Base-by-base conservation (phyloP, 305 asterid species). In the Solanum hybrid region DNA sequence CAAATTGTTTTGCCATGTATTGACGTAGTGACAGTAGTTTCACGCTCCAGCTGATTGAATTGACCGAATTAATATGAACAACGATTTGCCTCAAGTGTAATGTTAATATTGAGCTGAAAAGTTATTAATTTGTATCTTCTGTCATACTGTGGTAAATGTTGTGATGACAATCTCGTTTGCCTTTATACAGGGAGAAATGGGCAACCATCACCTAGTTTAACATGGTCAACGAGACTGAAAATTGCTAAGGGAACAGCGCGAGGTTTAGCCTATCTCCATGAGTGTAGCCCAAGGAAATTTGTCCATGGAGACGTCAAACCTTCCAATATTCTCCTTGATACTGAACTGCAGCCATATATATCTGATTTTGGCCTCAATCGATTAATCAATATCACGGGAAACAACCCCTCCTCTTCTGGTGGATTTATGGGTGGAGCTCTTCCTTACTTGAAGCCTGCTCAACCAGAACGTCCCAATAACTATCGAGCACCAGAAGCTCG, bases 281-380 rank as follows among this genome's bases (percentile, higher is more conserved):
- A 97, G 90, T 97, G 98, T 90, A 97, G 98, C 93, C 99, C 99
- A 20, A 92, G 98, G 78, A 97, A 97, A 89, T 96, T 96, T 85
- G 95, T 97, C 89, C 99, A 97, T 26, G 99, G 96, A 64, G 98
- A 96, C 77, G 27, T 97, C 29, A 96, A 96, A 86, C 98, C 99
- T 17, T 96, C 99, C n/a, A 97, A 97, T 91, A 96, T 96, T 76
- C 99, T 97, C 91, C 96, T 97, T 4, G 99, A 97, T 95, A 91
- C 88, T 42, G 98, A 96, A 66, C 94, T 91, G 92, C 94, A 94
- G 38, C 96, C 99, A 1, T 89, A 88, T 87, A 85, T 97, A 17
- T 97, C 99, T 17, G 99, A 95, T 90, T 96, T 97, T 37, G 99
- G 99, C 85, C 98, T 97, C 93, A 96, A 89, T 93, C 95, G 97